A percentile compares a stretch with the other conserved stretches of the same genome.
phyloP scores from a whole-genome alignment of 23 red algal species.

The Gracilaria gracilis region DNA sequence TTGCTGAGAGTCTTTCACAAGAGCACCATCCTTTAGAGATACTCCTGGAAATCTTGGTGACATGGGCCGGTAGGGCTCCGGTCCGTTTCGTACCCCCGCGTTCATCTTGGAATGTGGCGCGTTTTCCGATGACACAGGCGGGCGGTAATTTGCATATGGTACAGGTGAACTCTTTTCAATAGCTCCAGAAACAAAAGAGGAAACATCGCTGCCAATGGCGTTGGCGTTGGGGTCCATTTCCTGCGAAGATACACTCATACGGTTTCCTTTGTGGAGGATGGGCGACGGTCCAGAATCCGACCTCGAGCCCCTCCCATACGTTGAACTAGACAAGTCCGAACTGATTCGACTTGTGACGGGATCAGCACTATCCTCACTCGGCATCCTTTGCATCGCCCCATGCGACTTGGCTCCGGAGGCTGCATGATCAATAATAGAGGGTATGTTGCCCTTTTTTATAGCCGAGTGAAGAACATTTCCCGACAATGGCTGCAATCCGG shows the following conservation, averaged over 20 bases:
- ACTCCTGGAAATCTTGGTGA: conserved; percentile 39
- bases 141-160: conserved; percentile 20
- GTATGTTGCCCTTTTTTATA: conserved; percentile 30
- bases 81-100: neutral
- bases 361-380: conserved; percentile 50
- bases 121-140: neutral
- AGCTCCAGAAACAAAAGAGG: conserved; percentile 50
- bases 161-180: conserved; percentile 25
- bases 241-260: neutral
- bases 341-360: conserved; percentile 62
- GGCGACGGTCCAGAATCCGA: conserved; percentile 29
- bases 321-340: conserved; percentile 63
- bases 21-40: conserved; percentile 31
- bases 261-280: neutral
- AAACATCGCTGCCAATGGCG: conserved; percentile 63
- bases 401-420: conserved; percentile 8
- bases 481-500: neutral
- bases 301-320: conserved; percentile 1
- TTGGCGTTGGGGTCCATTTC: conserved; percentile 25
- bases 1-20: conserved; percentile 27
- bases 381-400: conserved; percentile 38
- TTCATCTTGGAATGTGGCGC: neutral
- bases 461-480: conserved; percentile 11
- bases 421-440: conserved; percentile 14
- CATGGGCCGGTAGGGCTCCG: conserved; percentile 17